phyloP scores from a whole-genome alignment of 257 asterid species.

The Henckelia pumila region DNA sequence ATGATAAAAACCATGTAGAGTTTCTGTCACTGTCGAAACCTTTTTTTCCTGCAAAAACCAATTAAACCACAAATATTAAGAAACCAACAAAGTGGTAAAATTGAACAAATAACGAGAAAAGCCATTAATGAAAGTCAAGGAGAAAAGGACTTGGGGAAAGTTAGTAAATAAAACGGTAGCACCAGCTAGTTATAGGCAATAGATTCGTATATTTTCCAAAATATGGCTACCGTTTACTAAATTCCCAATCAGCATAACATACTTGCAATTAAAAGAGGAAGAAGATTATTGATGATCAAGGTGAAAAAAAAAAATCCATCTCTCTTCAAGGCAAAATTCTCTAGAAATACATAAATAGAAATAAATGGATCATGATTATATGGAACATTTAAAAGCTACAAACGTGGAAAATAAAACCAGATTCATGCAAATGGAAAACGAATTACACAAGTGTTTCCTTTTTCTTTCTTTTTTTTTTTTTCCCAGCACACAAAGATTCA shows the following conservation, averaged over 20 bases:
- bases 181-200: constrained; percentile 30
- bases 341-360: constrained; percentile 4
- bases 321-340: constrained; percentile 27
- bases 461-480: too few relatives aligned
- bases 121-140: constrained; percentile 26
- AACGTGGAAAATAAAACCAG: constrained; percentile 22
- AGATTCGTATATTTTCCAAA: not conserved
- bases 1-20: constrained; percentile 53
- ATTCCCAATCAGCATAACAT: not conserved
- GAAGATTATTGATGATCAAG: constrained; percentile 11
- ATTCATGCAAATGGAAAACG: constrained; percentile 12
- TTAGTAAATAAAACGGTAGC: constrained; percentile 34
- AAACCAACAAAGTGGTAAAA: constrained; percentile 21
- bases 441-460: constrained; percentile 16
- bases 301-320: constrained; percentile 44
- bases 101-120: constrained; percentile 13
- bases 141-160: constrained; percentile 21
- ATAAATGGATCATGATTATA: not conserved
- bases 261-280: not conserved
- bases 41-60: constrained; percentile 62
- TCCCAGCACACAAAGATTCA: constrained; percentile 18
- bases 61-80: constrained; percentile 28
- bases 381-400: constrained; percentile 25
- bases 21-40: constrained; percentile 66
- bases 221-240: not conserved